Percentiles rank a stretch among this genome's conserved stretches.
Conservation (phyloP, 2,329 filamentous ascomycete genomes). For the Knufia fluminis region DNA sequence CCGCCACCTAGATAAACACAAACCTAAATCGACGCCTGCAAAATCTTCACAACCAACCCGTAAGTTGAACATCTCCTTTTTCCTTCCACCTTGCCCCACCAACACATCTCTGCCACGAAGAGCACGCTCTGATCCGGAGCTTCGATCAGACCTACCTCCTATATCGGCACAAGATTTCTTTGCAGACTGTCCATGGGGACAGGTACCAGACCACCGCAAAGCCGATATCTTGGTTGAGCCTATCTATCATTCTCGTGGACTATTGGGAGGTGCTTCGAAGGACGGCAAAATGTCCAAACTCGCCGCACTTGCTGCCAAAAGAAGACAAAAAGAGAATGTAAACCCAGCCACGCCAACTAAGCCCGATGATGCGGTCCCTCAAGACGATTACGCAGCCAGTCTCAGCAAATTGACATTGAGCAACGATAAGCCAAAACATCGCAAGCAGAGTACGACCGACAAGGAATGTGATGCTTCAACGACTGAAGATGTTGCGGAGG, state of each 20-base stretch:
- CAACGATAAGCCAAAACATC: not conserved
- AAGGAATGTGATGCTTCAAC: not conserved
- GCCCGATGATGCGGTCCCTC: not conserved
- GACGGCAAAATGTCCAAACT: conserved; percentile 74
- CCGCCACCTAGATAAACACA: conserved; percentile 16
- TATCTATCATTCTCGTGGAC: conserved; percentile 50
- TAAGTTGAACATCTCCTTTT: conserved; percentile 9
- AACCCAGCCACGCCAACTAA: conserved; percentile 33
- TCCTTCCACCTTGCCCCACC: not conserved
- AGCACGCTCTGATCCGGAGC: conserved; percentile 9
- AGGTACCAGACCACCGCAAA: conserved; percentile 56
- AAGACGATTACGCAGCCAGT: conserved; percentile 17
- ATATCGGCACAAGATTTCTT: conserved; percentile 58
- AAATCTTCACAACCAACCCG: not conserved
- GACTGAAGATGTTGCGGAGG: not conserved
- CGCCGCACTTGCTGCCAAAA: conserved; percentile 75
- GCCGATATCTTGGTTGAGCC: conserved; percentile 55
- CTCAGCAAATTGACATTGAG: conserved; percentile 24
- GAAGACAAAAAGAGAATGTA: conserved; percentile 63
- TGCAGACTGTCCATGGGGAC: conserved; percentile 74
- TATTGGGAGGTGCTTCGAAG: conserved; percentile 68
- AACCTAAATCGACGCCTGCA: conserved; percentile 12
- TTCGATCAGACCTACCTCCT: conserved; percentile 20
- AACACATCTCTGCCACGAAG: not conserved
- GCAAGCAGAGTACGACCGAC: not conserved